phyloP scores from a whole-genome alignment of 495 filamentous ascomycete species.

The Podospora fimiseda region DNA sequence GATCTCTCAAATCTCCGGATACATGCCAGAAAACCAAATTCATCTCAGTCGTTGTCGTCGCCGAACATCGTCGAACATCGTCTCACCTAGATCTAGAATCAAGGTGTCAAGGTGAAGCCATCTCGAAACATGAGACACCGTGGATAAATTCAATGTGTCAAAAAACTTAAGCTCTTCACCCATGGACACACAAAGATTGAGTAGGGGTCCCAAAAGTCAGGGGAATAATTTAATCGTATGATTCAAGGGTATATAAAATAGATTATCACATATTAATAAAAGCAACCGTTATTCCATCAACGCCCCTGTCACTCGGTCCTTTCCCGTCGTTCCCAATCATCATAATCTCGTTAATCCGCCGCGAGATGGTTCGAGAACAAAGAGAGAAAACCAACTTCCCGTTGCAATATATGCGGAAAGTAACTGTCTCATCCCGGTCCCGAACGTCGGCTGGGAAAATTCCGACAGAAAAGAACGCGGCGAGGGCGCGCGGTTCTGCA shows the following conservation, averaged over 20 bases:
- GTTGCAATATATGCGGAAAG: neutral
- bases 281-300: conserved; percentile 2
- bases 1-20: no score
- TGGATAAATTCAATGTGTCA: neutral
- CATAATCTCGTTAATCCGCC: neutral
- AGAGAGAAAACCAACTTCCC: neutral
- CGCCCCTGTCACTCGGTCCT: neutral
- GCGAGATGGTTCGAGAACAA: neutral
- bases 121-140: neutral
- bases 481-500: neutral
- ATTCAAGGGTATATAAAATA: conserved; percentile 8
- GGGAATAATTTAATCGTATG: neutral
- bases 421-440: neutral
- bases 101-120: neutral
- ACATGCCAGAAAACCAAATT: neutral
- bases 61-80: no score
- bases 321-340: neutral
- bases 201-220: neutral
- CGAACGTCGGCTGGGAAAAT: neutral
- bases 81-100: no score
- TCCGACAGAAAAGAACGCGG: neutral
- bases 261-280: conserved; percentile 6
- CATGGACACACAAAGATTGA: neutral
- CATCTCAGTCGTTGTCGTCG: neutral
- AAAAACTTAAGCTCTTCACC: neutral